phyloP scores from a whole-genome alignment of 768 basidiomycete species.

The Macrolepiota fuliginosa region DNA sequence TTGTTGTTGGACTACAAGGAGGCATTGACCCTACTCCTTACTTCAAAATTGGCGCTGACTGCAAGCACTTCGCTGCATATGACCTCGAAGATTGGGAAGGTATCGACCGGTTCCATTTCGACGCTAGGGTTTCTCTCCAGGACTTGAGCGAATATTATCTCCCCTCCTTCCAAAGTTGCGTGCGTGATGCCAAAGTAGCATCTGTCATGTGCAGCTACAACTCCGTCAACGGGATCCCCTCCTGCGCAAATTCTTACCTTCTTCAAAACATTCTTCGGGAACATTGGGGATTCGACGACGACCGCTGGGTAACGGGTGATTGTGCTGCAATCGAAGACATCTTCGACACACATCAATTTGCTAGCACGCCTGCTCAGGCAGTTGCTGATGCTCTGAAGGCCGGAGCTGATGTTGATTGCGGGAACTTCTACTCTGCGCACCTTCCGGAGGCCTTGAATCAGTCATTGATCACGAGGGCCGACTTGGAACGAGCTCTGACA shows the following conservation, averaged over 20 bases:
- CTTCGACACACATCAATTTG: conserved; percentile 48
- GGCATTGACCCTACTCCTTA: conserved; percentile 50
- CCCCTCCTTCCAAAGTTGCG: conserved; percentile 55
- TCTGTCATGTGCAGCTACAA: conserved; percentile 68
- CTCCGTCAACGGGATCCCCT: conserved; percentile 56
- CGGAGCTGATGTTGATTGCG: conserved; percentile 57
- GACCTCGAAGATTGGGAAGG: conserved; percentile 58
- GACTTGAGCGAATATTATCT: conserved; percentile 57
- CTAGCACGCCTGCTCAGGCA: conserved; percentile 40
- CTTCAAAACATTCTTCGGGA: conserved; percentile 51
- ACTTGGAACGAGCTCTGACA: conserved; percentile 40
- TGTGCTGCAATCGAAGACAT: conserved; percentile 56
- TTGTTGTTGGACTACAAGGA: conserved; percentile 55
- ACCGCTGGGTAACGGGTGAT: conserved; percentile 55
- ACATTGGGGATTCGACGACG: conserved; percentile 45
- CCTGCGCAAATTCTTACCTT: conserved; percentile 52
- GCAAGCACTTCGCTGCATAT: conserved; percentile 62
- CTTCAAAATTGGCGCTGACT: conserved; percentile 53
- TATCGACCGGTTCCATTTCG: conserved; percentile 44
- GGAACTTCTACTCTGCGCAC: conserved; percentile 40
- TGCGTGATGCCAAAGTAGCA: conserved; percentile 58
- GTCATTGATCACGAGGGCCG: conserved; percentile 40
- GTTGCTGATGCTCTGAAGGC: conserved; percentile 49
- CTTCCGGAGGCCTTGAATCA: conserved; percentile 48
- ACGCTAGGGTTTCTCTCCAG: conserved; percentile 52